Percentiles rank a stretch among this genome's conserved stretches.
phyloP scores from a whole-genome alignment of 148 eudicot species.

The Nepenthes gracilis region DNA sequence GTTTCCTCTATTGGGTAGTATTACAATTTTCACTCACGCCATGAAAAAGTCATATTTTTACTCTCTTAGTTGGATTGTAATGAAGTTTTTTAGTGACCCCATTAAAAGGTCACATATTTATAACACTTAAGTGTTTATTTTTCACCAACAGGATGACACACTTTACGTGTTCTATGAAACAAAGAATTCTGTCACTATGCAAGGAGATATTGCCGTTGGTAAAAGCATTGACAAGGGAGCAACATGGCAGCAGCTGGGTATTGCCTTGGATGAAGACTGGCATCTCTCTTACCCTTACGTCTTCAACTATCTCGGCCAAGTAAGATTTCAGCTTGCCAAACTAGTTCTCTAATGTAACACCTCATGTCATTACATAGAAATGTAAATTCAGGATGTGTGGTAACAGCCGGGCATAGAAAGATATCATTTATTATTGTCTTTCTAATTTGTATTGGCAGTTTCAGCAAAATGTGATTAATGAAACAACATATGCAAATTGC shows the following conservation, averaged over 20 bases:
- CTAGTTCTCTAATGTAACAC: neutral
- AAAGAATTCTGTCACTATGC: slow-evolving; percentile 79
- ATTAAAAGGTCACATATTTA: too few relatives aligned
- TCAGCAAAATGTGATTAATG: too few relatives aligned
- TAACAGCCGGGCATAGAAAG: too few relatives aligned
- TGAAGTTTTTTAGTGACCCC: too few relatives aligned
- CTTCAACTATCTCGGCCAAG: slow-evolving; percentile 61
- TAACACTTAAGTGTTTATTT: neutral
- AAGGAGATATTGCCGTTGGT: slow-evolving; percentile 96
- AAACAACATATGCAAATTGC: too few relatives aligned
- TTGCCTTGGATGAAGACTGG: slow-evolving; percentile 93
- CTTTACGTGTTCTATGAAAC: slow-evolving; percentile 78
- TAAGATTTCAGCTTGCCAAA: slow-evolving; percentile 16
- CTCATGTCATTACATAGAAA: neutral
- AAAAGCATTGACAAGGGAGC: slow-evolving; percentile 84
- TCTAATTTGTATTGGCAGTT: too few relatives aligned
- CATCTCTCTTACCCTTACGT: slow-evolving; percentile 93
- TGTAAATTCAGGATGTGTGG: neutral
- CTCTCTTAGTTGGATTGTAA: too few relatives aligned
- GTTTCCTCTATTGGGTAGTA: too few relatives aligned
- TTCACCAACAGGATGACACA: slow-evolving; percentile 46
- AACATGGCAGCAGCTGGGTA: slow-evolving; percentile 84
- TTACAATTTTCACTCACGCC: too few relatives aligned
- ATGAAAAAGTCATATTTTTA: too few relatives aligned
- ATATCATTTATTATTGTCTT: too few relatives aligned